phyloP scores from a whole-genome alignment of 2,329 filamentous ascomycete species.

The Hymenoscyphus fraxineus region DNA sequence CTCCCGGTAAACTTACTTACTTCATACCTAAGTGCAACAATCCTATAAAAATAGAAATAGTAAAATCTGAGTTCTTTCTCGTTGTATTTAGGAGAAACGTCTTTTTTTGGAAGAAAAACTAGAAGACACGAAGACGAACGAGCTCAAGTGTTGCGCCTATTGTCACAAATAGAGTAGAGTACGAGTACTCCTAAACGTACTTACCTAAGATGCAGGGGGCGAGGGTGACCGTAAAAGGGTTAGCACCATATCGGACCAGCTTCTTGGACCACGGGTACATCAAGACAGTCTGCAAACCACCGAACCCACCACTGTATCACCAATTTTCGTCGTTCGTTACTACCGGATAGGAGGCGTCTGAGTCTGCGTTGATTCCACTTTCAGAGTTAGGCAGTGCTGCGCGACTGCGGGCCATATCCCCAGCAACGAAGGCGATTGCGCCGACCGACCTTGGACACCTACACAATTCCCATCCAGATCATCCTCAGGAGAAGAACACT shows the following conservation, averaged over 20 bases:
- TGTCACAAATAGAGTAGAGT: too few relatives aligned
- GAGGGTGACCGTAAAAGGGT: neutral
- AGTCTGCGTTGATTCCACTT: neutral
- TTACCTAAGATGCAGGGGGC: neutral
- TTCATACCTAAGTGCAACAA: too few relatives aligned
- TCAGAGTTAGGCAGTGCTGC: neutral
- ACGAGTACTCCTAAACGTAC: too few relatives aligned
- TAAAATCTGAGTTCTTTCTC: neutral
- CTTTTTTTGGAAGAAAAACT: neutral
- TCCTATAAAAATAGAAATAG: neutral
- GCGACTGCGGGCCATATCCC: neutral
- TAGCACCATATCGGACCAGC: neutral
- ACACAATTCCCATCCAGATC: neutral
- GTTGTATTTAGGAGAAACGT: neutral
- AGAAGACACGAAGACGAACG: neutral
- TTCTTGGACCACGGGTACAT: neutral
- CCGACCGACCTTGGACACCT: constrained; percentile 16
- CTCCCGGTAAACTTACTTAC: neutral
- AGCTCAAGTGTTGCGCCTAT: too few relatives aligned
- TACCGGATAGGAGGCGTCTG: neutral
- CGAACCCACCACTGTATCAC: constrained; percentile 5
- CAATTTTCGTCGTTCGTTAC: constrained; percentile 7
- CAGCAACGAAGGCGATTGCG: constrained; percentile 22
- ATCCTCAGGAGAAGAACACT: constrained; percentile 23
- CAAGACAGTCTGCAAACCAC: neutral